Evolutionary conservation across 768 basidiomycete species (phyloP).

Genomic region (Rhizopogon vesiculosus): DNA sequence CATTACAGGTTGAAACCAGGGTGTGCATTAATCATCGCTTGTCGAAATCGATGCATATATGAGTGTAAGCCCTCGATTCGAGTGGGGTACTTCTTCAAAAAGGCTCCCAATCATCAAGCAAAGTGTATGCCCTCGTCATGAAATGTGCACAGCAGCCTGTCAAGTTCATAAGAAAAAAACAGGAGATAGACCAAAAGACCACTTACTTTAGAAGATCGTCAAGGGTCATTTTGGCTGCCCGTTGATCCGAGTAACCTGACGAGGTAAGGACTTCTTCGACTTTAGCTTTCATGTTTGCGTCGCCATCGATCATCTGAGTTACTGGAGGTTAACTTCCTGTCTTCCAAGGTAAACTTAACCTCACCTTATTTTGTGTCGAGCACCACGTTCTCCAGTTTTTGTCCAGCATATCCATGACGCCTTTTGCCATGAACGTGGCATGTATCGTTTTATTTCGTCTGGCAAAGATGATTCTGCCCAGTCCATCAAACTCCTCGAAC

Average conservation of each 20-base stretch:
- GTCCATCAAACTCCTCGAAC: conserved; percentile 97
- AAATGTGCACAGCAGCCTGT: conserved; percentile 68
- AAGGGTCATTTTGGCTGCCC: conserved; percentile 91
- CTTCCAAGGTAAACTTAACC: not conserved
- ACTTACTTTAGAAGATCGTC: conserved; percentile 86
- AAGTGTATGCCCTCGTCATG: conserved; percentile 75
- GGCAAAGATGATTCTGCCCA: conserved; percentile 86
- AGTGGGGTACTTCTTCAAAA: too few relatives aligned
- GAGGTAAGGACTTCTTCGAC: conserved; percentile 72
- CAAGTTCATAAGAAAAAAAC: conserved; percentile 3
- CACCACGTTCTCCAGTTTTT: conserved; percentile 93
- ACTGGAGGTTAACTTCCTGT: not conserved
- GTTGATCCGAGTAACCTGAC: conserved; percentile 66
- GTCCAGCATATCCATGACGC: conserved; percentile 92
- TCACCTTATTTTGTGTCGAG: conserved; percentile 66
- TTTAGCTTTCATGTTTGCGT: conserved; percentile 60
- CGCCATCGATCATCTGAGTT: conserved; percentile 62
- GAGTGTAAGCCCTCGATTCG: not conserved
- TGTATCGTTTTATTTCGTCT: conserved; percentile 87
- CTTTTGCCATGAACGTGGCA: conserved; percentile 90
- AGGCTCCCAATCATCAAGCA: conserved; percentile 32
- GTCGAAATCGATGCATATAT: not conserved
- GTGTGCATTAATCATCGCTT: too few relatives aligned
- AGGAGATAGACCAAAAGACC: not conserved
- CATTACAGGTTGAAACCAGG: too few relatives aligned